Conservation (phyloP, 495 filamentous ascomycete genomes). For the Amorphotheca resinae region DNA sequence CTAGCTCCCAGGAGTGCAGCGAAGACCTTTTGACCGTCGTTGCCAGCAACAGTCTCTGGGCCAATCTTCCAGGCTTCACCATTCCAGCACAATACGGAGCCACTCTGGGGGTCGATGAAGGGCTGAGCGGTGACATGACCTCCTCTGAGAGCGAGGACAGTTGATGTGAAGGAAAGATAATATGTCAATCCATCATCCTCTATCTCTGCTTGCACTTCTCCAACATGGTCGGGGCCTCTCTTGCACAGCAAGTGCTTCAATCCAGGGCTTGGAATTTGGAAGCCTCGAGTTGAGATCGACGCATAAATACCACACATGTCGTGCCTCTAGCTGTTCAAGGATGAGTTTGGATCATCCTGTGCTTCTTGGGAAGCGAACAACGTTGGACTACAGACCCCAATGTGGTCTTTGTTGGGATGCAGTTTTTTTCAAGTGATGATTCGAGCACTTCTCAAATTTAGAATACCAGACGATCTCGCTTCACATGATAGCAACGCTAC, state of each 20-base stretch:
- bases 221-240: conserved; percentile 39
- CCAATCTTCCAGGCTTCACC: conserved; percentile 87
- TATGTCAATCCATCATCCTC: conserved; percentile 20
- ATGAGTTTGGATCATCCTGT: not conserved
- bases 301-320: conserved; percentile 22
- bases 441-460: too few relatives aligned
- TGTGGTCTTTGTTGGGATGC: too few relatives aligned
- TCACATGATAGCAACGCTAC: too few relatives aligned
- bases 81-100: conserved; percentile 87
- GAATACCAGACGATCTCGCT: too few relatives aligned
- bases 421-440: too few relatives aligned
- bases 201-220: conserved; percentile 24
- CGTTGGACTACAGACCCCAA: too few relatives aligned
- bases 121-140: conserved; percentile 61
- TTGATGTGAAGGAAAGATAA: conserved; percentile 58
- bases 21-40: conserved; percentile 68
- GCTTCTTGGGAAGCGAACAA: too few relatives aligned
- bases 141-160: conserved; percentile 77
- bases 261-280: conserved; percentile 6
- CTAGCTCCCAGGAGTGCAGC: conserved; percentile 42
- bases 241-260: conserved; percentile 19
- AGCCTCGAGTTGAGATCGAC: conserved; percentile 11
- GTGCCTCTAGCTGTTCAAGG: not conserved
- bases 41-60: conserved; percentile 42
- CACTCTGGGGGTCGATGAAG: conserved; percentile 42